Evolutionary conservation across 306 rosid genomes (phyloP).

Genomic region (Gillenia trifoliata): DNA sequence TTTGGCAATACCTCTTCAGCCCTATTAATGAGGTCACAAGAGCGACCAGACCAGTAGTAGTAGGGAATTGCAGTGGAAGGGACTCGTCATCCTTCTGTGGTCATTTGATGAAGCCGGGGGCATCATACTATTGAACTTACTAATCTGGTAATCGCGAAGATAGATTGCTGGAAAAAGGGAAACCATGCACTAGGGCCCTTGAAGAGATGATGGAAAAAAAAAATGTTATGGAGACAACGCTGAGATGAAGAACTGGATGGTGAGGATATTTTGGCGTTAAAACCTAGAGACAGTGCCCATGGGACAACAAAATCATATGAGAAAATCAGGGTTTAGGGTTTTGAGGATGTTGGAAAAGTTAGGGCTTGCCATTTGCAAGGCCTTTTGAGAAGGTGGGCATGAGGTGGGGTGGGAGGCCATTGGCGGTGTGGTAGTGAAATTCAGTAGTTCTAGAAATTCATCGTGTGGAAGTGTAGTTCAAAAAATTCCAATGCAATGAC

Average conservation of each 20-base stretch:
- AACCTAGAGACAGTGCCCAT: slow-evolving; percentile 23
- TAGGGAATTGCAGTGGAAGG: background rate
- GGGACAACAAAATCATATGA: slow-evolving; percentile 32
- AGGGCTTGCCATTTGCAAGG: slow-evolving; percentile 23
- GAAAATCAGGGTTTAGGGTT: slow-evolving; percentile 17
- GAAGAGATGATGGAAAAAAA: background rate
- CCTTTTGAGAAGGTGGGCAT: slow-evolving; percentile 13
- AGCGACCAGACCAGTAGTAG: background rate
- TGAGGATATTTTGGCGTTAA: slow-evolving; percentile 12
- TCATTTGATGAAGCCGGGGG: slow-evolving; percentile 6
- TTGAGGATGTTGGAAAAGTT: slow-evolving; percentile 15
- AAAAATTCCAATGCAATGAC: slow-evolving; percentile 2
- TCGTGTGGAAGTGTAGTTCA: slow-evolving; percentile 24
- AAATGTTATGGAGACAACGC: background rate
- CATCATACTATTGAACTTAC: background rate
- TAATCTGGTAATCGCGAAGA: background rate
- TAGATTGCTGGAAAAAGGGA: background rate
- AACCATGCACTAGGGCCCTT: background rate
- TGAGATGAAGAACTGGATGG: slow-evolving; percentile 9
- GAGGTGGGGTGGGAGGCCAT: slow-evolving; percentile 5
- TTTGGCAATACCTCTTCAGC: slow-evolving; percentile 8
- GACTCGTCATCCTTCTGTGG: background rate
- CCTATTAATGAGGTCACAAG: background rate
- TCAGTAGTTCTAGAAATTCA: slow-evolving; percentile 7
- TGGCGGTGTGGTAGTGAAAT: background rate